Conservation (phyloP, 148 eudicot genomes). For the Chenopodium album region DNA sequence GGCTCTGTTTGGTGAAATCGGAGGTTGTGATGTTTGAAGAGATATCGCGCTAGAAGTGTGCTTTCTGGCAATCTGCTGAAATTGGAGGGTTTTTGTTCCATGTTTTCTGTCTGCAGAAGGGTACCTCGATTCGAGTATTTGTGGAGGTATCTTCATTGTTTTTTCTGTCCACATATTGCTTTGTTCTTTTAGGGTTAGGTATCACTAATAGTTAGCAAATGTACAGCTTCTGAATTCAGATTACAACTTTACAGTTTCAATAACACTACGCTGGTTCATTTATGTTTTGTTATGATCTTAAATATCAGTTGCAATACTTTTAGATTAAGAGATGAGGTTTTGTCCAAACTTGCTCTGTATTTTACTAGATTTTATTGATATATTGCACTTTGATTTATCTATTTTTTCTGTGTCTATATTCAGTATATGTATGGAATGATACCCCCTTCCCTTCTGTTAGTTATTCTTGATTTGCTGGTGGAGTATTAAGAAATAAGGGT, state of each 20-base stretch:
- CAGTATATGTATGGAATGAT: neutral
- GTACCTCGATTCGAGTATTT: constrained; percentile 17
- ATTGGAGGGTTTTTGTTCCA: neutral
- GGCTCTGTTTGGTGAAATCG: constrained; percentile 26
- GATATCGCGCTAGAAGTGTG: neutral
- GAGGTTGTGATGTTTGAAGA: neutral
- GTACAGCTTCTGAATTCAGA: constrained; percentile 36
- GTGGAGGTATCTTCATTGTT: constrained; percentile 31
- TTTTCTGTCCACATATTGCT: constrained; percentile 24
- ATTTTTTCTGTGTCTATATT: neutral
- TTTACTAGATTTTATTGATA: neutral
- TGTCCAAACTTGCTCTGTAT: neutral
- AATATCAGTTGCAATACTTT: neutral
- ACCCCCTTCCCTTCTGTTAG: neutral
- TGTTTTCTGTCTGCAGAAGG: constrained; percentile 23
- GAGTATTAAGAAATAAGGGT: too few species aligned
- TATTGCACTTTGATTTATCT: neutral
- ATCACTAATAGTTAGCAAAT: constrained; percentile 31
- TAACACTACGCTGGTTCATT: constrained; percentile 14
- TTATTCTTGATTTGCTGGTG: neutral
- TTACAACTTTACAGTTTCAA: constrained; percentile 27
- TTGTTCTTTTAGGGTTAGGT: constrained; percentile 31
- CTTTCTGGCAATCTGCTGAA: constrained; percentile 15
- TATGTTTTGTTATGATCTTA: constrained; percentile 16
- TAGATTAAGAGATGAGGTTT: neutral